Evolutionary conservation across 805 yeast genomes (phyloP).

Genomic region (Monosporozyma siamensis): DNA sequence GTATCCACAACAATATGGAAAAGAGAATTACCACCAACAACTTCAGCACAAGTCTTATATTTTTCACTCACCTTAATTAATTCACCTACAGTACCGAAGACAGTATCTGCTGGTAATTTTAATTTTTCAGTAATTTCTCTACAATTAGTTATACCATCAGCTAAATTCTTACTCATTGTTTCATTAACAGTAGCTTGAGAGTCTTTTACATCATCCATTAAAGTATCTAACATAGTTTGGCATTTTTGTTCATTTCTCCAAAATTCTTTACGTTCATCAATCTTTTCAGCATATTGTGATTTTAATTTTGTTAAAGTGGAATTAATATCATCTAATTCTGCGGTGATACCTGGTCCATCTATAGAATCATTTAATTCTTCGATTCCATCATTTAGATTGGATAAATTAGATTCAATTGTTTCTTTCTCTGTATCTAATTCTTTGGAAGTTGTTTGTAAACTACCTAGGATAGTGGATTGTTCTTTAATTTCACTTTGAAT

Average conservation of each 20-base stretch:
- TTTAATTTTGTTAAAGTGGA: conserved; percentile 29
- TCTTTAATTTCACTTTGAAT: conserved; percentile 41
- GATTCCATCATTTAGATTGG: conserved; percentile 24
- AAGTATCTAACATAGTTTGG: conserved; percentile 46
- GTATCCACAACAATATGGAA: conserved; percentile 86
- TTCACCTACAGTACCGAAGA: conserved; percentile 81
- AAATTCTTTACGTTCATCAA: conserved; percentile 58
- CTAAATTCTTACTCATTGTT: conserved; percentile 65
- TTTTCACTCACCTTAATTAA: conserved; percentile 72
- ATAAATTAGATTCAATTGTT: conserved; percentile 14
- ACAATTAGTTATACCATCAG: conserved; percentile 62
- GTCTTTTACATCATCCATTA: conserved; percentile 43
- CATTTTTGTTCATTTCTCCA: conserved; percentile 75
- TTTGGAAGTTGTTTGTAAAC: conserved; percentile 14
- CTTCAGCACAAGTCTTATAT: conserved; percentile 80
- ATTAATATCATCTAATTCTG: conserved; percentile 29
- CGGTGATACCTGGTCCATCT: conserved; percentile 28
- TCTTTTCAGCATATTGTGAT: conserved; percentile 34
- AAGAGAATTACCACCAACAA: conserved; percentile 76
- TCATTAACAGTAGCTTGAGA: conserved; percentile 56
- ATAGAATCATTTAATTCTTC: conserved; percentile 32
- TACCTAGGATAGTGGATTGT: conserved; percentile 21
- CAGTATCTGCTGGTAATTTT: conserved; percentile 45
- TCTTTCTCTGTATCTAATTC: conserved; percentile 9
- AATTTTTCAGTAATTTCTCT: conserved; percentile 51